Conservation (phyloP, 192 early-diverging fungal species). For the Mortierella alpina region DNA sequence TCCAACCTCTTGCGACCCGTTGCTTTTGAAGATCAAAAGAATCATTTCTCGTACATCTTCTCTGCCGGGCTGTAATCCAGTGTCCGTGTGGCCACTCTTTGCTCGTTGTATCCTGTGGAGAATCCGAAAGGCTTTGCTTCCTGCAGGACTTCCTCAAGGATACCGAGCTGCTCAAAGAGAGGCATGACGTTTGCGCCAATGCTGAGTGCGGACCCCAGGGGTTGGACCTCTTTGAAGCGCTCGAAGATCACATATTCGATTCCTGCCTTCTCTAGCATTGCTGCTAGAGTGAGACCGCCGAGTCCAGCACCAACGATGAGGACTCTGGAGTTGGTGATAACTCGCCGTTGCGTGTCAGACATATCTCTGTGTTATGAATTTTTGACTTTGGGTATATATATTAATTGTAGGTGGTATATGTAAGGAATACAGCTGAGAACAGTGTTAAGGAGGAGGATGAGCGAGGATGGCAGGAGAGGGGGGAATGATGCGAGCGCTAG, state of each 20-base stretch:
- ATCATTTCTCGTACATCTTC: conserved; percentile 21
- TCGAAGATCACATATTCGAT: conserved; percentile 33
- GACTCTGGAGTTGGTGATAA: conserved; percentile 16
- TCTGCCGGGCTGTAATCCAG: conserved; percentile 37
- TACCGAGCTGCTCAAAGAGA: conserved; percentile 29
- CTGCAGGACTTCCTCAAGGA: conserved; percentile 20
- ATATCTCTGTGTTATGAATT: too few relatives aligned
- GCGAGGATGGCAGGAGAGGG: background rate
- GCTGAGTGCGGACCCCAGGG: conserved; percentile 24
- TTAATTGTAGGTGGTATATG: background rate
- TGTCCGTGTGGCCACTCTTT: conserved; percentile 19
- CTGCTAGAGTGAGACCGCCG: conserved; percentile 24
- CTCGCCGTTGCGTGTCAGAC: background rate
- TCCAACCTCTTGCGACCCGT: too few relatives aligned
- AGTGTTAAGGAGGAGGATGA: background rate
- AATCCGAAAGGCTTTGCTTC: conserved; percentile 32
- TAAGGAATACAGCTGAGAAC: background rate
- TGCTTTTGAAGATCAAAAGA: too few relatives aligned
- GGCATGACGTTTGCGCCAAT: conserved; percentile 35
- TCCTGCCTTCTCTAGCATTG: conserved; percentile 22
- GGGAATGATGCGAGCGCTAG: background rate
- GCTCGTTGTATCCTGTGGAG: conserved; percentile 37
- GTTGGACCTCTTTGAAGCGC: conserved; percentile 17
- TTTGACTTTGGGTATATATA: background rate
- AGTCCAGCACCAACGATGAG: conserved; percentile 32